Evolutionary conservation across 805 yeast genomes (phyloP), one percentile per base, ranked within the genome.

Genomic region (Metschnikowia picachoensis): DNA sequence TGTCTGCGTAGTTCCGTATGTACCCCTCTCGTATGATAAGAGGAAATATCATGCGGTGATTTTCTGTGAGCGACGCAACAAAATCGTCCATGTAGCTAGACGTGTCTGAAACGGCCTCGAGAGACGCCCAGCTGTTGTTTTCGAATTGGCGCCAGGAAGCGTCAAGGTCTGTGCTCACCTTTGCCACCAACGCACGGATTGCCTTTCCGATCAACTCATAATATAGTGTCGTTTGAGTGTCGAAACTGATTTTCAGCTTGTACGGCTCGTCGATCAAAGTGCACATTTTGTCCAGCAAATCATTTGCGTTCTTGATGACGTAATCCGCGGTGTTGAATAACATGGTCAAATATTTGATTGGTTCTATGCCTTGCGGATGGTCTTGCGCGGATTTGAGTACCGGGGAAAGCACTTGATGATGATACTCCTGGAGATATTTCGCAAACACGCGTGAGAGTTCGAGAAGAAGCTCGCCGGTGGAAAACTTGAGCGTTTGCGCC

Each of bases 271-370:
- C 62, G 52, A 62, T 72, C 56, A 65, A 67, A 60, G 63, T 74
- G 56, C 38, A 70, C 70, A 60, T 64, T 55, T 79, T 79, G 25
- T 83, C 86, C 55, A 83, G 89, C 37, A 94, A 67, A 60, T 94
- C 97, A 11, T 75, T 76, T 2, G 84, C 79, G 3, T 96, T 94
- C 10, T 80, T 73, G 14, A 87, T 78, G 48, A 96, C 83, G 62
- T 91, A 94, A 60, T 92, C 96, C 1, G 96, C 89, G 0, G 99
- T 92, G 55, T 89, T 88, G 31, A 92, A 67, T 9, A 90, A 77
- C 60, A 88, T 68, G 28, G 94, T 83, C 1, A 87, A 73, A 48
- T 85, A 79, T 37, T 74, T 76, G 15, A 87, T 67, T 1, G 87
- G 82, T 53, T 86, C 92, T 11, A 76, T 67, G 27, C 80, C 76